phyloP scores from a whole-genome alignment of 441 rosid species.

The Dalechampia spathulata region DNA sequence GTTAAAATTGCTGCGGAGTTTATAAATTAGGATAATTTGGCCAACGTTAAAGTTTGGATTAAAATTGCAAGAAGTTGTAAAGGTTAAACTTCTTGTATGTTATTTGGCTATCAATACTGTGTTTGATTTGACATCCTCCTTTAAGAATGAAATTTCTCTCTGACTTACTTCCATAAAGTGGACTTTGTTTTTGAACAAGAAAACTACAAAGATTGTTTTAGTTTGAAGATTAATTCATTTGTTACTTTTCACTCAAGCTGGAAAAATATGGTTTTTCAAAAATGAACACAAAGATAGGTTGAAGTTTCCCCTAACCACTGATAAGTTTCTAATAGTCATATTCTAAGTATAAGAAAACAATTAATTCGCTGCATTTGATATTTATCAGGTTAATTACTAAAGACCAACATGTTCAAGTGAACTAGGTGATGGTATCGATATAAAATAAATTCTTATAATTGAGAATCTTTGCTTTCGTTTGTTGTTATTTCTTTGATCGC shows the following conservation, averaged over 20 bases:
- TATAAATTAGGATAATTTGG: not conserved
- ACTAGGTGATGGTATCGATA: too few relatives aligned
- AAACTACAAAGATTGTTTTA: not conserved
- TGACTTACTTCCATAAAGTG: not conserved
- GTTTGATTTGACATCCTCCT: constrained; percentile 1
- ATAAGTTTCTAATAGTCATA: too few relatives aligned
- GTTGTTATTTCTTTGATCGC: not conserved
- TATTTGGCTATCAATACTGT: too few relatives aligned
- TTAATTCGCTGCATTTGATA: not conserved
- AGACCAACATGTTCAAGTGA: not conserved
- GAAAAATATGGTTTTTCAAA: too few relatives aligned
- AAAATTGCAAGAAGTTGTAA: too few relatives aligned
- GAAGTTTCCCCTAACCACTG: too few relatives aligned
- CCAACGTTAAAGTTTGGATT: too few relatives aligned
- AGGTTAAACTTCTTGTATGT: not conserved
- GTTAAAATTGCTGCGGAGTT: too few relatives aligned
- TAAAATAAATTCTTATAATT: too few relatives aligned
- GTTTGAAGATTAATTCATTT: not conserved
- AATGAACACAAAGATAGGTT: too few relatives aligned
- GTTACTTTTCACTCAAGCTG: too few relatives aligned
- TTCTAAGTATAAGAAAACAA: not conserved
- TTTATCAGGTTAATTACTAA: not conserved
- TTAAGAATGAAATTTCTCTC: not conserved
- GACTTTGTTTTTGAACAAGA: not conserved
- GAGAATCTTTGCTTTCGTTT: not conserved